Percentiles rank a stretch among this genome's conserved stretches.
These are phyloP conservation scores for Craterostigma plantagineum DNA, from an alignment of 257 asterid genomes.

Conservation along the genomic window DNA sequence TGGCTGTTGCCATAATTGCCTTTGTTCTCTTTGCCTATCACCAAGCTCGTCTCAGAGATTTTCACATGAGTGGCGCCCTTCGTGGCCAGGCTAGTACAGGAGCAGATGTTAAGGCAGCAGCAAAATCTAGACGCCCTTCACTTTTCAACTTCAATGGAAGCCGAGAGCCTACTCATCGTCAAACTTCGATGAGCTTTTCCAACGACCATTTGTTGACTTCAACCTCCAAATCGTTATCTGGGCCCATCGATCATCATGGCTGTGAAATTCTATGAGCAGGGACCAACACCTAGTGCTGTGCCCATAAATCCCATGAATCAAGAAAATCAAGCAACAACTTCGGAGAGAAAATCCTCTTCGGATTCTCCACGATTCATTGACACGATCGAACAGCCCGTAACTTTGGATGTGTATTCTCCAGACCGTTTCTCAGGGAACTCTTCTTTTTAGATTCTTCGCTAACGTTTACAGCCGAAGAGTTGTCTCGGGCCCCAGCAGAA, in stretches of 20 bases:
- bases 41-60: slow-evolving; percentile 34
- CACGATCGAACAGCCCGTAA: slow-evolving; percentile 44
- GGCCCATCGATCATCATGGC: slow-evolving; percentile 31
- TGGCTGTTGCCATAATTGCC: slow-evolving; percentile 51
- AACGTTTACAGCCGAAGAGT: slow-evolving; percentile 46
- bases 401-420: slow-evolving; percentile 56
- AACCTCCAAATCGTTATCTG: slow-evolving; percentile 38
- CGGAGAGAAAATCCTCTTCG: slow-evolving; percentile 47
- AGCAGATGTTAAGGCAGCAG: slow-evolving; percentile 35
- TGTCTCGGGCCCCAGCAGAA: slow-evolving; percentile 83
- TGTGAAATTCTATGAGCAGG: slow-evolving; percentile 36
- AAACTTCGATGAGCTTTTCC: slow-evolving; percentile 44
- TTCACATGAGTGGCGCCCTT: slow-evolving; percentile 26
- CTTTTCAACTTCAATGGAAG: slow-evolving; percentile 28
- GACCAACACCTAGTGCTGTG: slow-evolving; percentile 13
- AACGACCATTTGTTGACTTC: slow-evolving; percentile 55
- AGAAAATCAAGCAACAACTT: slow-evolving; percentile 24
- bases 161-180: slow-evolving; percentile 18
- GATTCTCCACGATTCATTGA: slow-evolving; percentile 44
- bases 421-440: slow-evolving; percentile 66
- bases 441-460: slow-evolving; percentile 41
- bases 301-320: slow-evolving; percentile 12
- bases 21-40: slow-evolving; percentile 48
- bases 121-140: slow-evolving; percentile 31
- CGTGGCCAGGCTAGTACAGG: slow-evolving; percentile 23